Base-by-base conservation (phyloP, 768 basidiomycete genomes). In the Lactifluus volemus region DNA sequence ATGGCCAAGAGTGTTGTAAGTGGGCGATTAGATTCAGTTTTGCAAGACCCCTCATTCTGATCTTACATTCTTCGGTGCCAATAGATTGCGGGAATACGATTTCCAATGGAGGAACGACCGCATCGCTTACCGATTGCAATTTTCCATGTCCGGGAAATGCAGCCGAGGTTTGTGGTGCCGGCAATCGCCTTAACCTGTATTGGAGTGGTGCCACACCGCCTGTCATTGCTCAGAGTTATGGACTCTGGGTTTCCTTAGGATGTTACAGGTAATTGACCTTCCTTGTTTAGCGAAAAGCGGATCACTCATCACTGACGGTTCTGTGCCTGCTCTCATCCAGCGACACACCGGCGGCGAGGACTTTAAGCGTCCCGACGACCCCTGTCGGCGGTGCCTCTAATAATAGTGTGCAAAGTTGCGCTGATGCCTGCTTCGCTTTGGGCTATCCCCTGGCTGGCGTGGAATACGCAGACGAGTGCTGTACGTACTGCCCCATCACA, bases 161-260 rank as follows among this genome's bases (percentile, higher is more conserved):
- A 5, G 60, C 68, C 4, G 83, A 90, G 69, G 69, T 70, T 3
- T 89, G 87, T 67, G 88, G 87, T 51, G 83, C 81, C 2, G 81
- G 79, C 1, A 70, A 75, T 68, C 79, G 77, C 30, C 75, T 89
- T 14, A 84, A 83, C 65, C 69, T 89, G 4, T 89, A 82, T 72
- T 82, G 78, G 79, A 86, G 78, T 63, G 86, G 86, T 15, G 71
- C 71, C 34, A 57, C 74, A 12, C 83, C 79, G 14, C 86, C 88
- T 0, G 64, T 73, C 17, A 81, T 80, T 25, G 77, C 80, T 0
- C 73, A 78, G 4, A 79, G 70, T 51, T 78, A 85, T 34, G 87
- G 85, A 4, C 74, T 79, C 34, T 90, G 88, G 88, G 69, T 73
- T 6, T 84, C 82, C 0, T 77, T 89, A 34, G 89, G 89, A 19